phyloP scores from a whole-genome alignment of 148 eudicot species.

The Arctostaphylos glauca region DNA sequence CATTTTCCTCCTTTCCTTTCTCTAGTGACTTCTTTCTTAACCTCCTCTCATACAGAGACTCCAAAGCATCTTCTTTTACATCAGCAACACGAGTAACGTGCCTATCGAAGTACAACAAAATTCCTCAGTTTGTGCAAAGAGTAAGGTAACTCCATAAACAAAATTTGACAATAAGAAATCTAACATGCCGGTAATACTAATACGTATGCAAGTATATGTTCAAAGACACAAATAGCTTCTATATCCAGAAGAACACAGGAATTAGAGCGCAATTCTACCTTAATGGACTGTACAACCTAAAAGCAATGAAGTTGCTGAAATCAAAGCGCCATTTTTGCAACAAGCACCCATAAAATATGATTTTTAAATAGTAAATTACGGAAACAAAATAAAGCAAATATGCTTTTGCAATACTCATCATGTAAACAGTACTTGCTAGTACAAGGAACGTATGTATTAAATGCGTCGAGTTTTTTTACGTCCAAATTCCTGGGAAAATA shows the following conservation, averaged over 20 bases:
- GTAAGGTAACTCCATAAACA: background rate
- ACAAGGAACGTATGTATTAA: no score
- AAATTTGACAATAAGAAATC: background rate
- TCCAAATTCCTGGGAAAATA: background rate
- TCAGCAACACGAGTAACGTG: constrained; percentile 88
- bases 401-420: no score
- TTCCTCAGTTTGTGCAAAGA: background rate
- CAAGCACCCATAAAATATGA: no score
- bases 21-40: constrained; percentile 46
- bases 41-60: constrained; percentile 54
- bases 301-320: no score
- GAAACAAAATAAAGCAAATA: no score
- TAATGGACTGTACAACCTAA: background rate
- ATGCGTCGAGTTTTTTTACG: no score
- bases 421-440: no score
- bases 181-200: background rate
- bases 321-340: no score
- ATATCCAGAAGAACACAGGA: background rate
- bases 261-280: background rate
- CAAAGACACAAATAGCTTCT: background rate
- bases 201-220: background rate
- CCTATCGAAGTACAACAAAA: constrained; percentile 31
- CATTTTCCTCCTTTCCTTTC: constrained; percentile 46
- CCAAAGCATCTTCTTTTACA: constrained; percentile 73
- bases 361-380: no score